Base-by-base conservation (phyloP, 352 stramenopile species). In the Vaucheria bursata region DNA sequence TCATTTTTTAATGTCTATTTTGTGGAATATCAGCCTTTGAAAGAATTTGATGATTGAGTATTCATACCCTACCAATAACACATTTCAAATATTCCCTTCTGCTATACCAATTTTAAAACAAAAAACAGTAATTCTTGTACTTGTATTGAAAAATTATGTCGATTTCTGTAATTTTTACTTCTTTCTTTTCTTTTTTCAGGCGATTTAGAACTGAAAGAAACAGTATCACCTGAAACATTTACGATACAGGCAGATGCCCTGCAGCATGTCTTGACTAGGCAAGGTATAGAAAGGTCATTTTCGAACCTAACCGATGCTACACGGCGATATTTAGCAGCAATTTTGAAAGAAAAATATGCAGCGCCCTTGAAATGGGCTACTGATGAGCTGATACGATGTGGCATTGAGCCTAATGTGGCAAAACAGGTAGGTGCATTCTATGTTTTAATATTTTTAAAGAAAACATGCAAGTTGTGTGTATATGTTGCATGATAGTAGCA, bases 381-480 rank as follows among this genome's bases (percentile, higher is more conserved):
- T 31, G 53, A 68, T 31, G 53, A 7, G 53, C 53, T 68, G 53
- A 34, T 7, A 7, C 2, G 2, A 34, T 2, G 8, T 2, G 53
- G 53, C 7, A 34, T 68, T 31, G 53, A 68, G 7, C 53, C 53
- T 31, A 34, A 68, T 2, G 53, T 68, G 2, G 53, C 53, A 2
- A 68, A 68, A 34, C 53, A 68, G 53, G 53, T 68, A 7, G 6
- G 53, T 68, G 8, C 37, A 7, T 68, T n/a, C n/a, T n/a, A n/a
- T n/a, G n/a, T n/a, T n/a, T n/a, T n/a, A n/a, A n/a, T n/a, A n/a
- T n/a, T n/a, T n/a, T n/a, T n/a, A n/a, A n/a, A n/a, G n/a, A n/a
- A n/a, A n/a, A n/a, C n/a, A n/a, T n/a, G n/a, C n/a, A n/a, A n/a
- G n/a, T n/a, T n/a, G 37, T 7, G 8, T 68, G 2, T 7, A 68